phyloP scores from a whole-genome alignment of 2,329 filamentous ascomycete genomes.

The Orbilia javanica region DNA sequence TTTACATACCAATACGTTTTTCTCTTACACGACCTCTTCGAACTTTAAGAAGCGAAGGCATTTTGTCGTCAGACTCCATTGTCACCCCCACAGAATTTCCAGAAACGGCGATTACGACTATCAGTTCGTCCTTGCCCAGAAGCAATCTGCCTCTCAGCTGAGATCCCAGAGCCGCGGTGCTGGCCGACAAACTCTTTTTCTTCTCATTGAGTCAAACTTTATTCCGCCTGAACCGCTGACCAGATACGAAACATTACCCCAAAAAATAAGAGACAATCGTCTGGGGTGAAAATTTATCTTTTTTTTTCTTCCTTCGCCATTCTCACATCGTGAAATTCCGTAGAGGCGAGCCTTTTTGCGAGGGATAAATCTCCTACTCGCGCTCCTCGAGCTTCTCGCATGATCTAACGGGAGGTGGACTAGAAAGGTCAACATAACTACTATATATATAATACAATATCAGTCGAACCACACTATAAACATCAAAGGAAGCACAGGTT shows the following conservation, averaged over 20 bases:
- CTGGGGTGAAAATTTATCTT: constrained; percentile 1
- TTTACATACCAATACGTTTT: neutral
- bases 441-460: neutral
- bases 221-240: constrained; percentile 17
- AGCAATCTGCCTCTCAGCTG: constrained; percentile 19
- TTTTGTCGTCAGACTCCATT: constrained; percentile 9
- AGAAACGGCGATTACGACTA: constrained; percentile 39
- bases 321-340: constrained; percentile 14
- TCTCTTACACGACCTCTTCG: too few relatives aligned
- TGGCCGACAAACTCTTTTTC: constrained; percentile 17
- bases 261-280: constrained; percentile 23
- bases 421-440: neutral
- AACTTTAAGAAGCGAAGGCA: constrained; percentile 26
- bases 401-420: constrained; percentile 32
- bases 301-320: neutral
- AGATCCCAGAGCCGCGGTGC: constrained; percentile 11
- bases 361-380: constrained; percentile 25
- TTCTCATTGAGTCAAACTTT: constrained; percentile 40
- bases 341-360: constrained; percentile 34
- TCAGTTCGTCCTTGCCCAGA: constrained; percentile 31
- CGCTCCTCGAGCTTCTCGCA: constrained; percentile 22
- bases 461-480: neutral
- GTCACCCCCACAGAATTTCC: constrained; percentile 25
- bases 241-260: constrained; percentile 16
- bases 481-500: neutral